phyloP scores from a whole-genome alignment of 495 filamentous ascomycete species.

The Tuber aestivum region DNA sequence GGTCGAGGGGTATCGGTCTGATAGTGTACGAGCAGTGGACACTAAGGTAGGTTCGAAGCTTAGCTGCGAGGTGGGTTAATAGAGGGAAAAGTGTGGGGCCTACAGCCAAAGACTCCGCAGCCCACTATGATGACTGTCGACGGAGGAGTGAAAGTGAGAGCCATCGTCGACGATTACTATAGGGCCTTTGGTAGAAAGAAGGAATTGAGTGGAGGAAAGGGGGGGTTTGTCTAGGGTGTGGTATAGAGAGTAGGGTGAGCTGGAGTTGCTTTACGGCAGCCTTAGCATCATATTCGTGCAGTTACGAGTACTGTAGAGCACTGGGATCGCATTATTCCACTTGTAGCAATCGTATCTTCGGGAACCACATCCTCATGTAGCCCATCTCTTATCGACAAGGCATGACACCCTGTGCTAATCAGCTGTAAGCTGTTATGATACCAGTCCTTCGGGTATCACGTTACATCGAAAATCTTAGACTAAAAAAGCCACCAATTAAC shows the following conservation, averaged over 20 bases:
- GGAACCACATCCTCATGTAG: neutral
- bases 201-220: neutral
- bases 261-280: neutral
- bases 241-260: neutral
- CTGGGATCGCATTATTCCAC: neutral
- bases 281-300: neutral
- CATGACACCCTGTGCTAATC: neutral
- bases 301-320: too few relatives aligned
- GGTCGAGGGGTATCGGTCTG: conserved; percentile 52
- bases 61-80: neutral
- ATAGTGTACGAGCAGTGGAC: conserved; percentile 61
- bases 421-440: neutral
- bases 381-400: neutral
- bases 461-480: neutral
- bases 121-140: conserved; percentile 66
- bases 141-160: conserved; percentile 35
- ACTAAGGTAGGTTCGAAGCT: conserved; percentile 30
- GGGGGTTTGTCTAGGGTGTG: neutral
- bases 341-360: neutral
- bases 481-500: neutral
- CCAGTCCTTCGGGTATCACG: neutral
- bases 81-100: conserved; percentile 28
- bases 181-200: neutral
- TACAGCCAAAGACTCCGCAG: conserved; percentile 69
- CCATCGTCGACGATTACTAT: neutral